Base-by-base conservation (phyloP, 2,329 filamentous ascomycete genomes). In the Akanthomyces dipterigenus region DNA sequence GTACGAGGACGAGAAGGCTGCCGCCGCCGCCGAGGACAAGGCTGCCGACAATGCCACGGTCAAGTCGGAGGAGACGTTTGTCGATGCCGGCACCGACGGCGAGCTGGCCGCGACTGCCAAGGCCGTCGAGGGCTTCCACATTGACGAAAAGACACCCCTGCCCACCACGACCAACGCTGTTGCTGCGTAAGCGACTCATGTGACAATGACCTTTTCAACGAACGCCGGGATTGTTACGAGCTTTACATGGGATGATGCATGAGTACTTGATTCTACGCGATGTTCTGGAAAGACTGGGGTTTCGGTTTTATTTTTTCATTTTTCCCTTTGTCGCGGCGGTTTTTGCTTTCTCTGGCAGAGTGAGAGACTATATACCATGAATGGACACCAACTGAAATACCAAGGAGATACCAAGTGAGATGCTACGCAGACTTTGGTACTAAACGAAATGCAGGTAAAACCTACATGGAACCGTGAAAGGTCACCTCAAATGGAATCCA, bases 1-100 rank as follows among this genome's bases (percentile, higher is more conserved):
- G 62, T 63, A 63, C 55, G 50, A 54, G 11, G 59, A 61, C 42
- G 50, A 61, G 45, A 55, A 56, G 59, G 59, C 50, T 1, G 59
- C 50, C 11, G 59, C 59, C 11, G 59, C 51, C 6, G 45, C 18
- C 11, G 54, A 50, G 31, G 59, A 55, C 42, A 55, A 50, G 43
- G 55, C 14, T 2, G 49, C 40, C 31, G 61, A 53, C 48, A 54
- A 51, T 24, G 49, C 50, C 1, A 55, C 54, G 16, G 12, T 61
- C 5, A 48, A 55, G 51, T 55, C 54, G 36, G 60, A 62, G 26
- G 54, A 56, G 12, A 62, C 53, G 20, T 49, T 62, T 62, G 61
- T 45, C 26, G 61, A 63, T 16, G 55, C 49, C 5, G 43, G 40
- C 31, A 54, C 36, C 18, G 55, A 55, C 31, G 55, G n/a, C 24